These are phyloP conservation scores for Limonium bicolor DNA, from an alignment of 148 eudicot species.

Conservation along the genomic window DNA sequence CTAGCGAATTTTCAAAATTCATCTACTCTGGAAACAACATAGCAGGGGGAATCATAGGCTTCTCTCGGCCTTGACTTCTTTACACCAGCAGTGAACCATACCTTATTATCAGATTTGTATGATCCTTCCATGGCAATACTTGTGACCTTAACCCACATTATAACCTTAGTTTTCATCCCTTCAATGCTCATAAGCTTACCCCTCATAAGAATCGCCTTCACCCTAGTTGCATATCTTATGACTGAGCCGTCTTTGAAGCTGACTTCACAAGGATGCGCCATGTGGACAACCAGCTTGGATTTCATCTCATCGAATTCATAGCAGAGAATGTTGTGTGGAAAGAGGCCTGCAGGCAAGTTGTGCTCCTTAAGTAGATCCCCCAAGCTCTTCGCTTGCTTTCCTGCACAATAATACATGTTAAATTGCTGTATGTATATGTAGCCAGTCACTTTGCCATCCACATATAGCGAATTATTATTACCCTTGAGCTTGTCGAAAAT, in stretches of 20 bases:
- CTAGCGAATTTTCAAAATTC: too few relatives aligned
- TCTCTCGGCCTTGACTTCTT: conserved; percentile 56
- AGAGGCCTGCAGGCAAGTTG: conserved; percentile 60
- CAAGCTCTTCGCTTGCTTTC: conserved; percentile 36
- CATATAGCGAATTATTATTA: not conserved
- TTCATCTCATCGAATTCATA: conserved; percentile 50
- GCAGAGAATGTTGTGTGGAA: conserved; percentile 47
- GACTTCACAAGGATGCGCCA: conserved; percentile 46
- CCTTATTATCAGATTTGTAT: conserved; percentile 55
- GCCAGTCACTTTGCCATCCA: not conserved
- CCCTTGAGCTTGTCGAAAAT: conserved; percentile 20
- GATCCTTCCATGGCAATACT: conserved; percentile 40
- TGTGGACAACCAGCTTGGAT: conserved; percentile 41
- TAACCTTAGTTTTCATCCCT: conserved; percentile 78
- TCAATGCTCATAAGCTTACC: conserved; percentile 56
- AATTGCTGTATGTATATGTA: not conserved
- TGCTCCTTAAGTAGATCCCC: conserved; percentile 51
- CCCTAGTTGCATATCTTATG: conserved; percentile 42
- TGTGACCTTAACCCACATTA: conserved; percentile 71
- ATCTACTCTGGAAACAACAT: conserved; percentile 26
- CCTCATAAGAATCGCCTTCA: conserved; percentile 38
- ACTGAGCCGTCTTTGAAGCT: conserved; percentile 56
- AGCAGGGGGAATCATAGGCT: conserved; percentile 43
- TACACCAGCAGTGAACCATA: conserved; percentile 52
- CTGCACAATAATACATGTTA: conserved; percentile 12